Evolutionary conservation across 768 basidiomycete species (phyloP).

Genomic region (Mycena vulgaris): DNA sequence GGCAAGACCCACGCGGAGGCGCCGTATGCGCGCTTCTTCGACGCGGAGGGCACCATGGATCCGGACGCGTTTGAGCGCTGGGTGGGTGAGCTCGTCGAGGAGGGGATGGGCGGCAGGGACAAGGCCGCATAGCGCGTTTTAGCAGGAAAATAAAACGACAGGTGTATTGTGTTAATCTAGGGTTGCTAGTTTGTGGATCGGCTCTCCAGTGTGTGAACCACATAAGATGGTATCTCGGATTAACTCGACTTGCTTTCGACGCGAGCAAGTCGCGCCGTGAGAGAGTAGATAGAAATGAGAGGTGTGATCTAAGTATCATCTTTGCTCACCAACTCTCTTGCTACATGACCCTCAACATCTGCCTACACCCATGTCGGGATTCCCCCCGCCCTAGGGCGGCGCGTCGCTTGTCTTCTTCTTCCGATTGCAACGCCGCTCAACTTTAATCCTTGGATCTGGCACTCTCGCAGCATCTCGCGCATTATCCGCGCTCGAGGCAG

Average conservation of each 20-base stretch:
- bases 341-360: too few species aligned
- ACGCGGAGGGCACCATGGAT: slow-evolving; percentile 84
- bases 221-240: too few species aligned
- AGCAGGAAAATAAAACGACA: not conserved
- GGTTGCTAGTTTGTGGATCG: slow-evolving; percentile 4
- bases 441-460: slow-evolving; percentile 86
- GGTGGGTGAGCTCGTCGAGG: slow-evolving; percentile 82
- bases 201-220: too few species aligned
- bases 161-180: slow-evolving; percentile 20
- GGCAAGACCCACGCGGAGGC: slow-evolving; percentile 71
- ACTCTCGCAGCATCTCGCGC: slow-evolving; percentile 88
- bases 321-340: too few species aligned
- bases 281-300: too few species aligned
- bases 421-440: slow-evolving; percentile 64
- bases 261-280: too few species aligned
- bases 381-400: slow-evolving; percentile 65
- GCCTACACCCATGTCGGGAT: slow-evolving; percentile 43
- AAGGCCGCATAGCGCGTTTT: slow-evolving; percentile 58
- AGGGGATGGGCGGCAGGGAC: slow-evolving; percentile 72
- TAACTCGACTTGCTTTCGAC: too few species aligned
- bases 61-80: slow-evolving; percentile 83
- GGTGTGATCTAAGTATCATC: too few species aligned
- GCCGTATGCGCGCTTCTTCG: slow-evolving; percentile 84
- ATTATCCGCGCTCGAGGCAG: slow-evolving; percentile 86
- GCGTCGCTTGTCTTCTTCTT: slow-evolving; percentile 89